Conservation (phyloP, 768 basidiomycete genomes). For the Leucocoprinus birnbaumii region DNA sequence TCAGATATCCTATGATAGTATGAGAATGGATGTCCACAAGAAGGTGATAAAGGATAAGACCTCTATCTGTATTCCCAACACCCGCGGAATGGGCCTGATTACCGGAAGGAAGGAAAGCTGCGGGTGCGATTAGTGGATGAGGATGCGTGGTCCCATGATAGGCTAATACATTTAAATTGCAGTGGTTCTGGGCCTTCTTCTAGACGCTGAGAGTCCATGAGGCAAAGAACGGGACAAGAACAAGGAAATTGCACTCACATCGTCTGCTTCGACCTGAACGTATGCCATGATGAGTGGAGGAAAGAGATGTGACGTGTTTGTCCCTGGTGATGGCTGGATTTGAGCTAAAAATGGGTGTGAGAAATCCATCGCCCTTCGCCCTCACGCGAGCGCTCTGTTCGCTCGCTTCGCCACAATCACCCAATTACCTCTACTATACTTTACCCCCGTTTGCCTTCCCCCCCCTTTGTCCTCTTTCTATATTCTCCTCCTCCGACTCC, state of each 20-base stretch:
- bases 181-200: slow-evolving; percentile 70
- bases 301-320: not conserved
- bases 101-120: slow-evolving; percentile 59
- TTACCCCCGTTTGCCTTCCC: too few relatives aligned
- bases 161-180: slow-evolving; percentile 63
- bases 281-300: slow-evolving; percentile 53
- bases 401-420: too few relatives aligned
- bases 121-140: not conserved
- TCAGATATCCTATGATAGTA: slow-evolving; percentile 53
- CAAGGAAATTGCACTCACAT: slow-evolving; percentile 38
- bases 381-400: too few relatives aligned
- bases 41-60: slow-evolving; percentile 23
- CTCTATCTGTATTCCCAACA: slow-evolving; percentile 50
- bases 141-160: not conserved
- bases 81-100: slow-evolving; percentile 31
- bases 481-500: too few relatives aligned
- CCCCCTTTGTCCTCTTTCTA: too few relatives aligned
- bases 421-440: too few relatives aligned
- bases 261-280: slow-evolving; percentile 69
- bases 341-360: too few relatives aligned
- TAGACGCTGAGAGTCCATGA: slow-evolving; percentile 25
- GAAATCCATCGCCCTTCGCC: too few relatives aligned
- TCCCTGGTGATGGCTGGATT: too few relatives aligned
- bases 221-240: not conserved
- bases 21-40: not conserved